Conservation (phyloP, 768 basidiomycete species). For the Lentinus brumalis region DNA sequence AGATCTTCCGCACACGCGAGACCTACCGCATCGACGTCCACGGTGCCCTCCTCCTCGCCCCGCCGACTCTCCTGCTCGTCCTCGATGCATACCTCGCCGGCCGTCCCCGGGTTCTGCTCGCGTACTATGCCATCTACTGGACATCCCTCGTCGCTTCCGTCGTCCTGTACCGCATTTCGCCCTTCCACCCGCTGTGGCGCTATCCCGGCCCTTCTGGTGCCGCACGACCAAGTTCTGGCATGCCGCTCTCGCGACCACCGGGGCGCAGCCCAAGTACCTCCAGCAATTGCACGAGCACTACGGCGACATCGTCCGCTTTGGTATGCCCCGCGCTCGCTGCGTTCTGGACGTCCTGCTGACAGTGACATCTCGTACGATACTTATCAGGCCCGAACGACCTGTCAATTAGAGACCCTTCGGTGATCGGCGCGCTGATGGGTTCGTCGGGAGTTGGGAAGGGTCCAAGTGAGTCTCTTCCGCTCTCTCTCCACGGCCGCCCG, state of each 20-base stretch:
- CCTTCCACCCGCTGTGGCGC: neutral
- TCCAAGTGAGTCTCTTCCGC: constrained; percentile 35
- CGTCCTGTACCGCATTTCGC: neutral
- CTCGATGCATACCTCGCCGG: neutral
- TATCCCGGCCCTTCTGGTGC: constrained; percentile 28
- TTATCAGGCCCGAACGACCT: constrained; percentile 53
- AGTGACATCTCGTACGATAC: neutral
- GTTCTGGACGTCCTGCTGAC: neutral
- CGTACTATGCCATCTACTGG: neutral
- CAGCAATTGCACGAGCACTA: constrained; percentile 39
- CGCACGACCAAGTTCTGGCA: constrained; percentile 34
- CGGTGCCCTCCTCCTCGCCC: neutral
- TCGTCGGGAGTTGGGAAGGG: constrained; percentile 45
- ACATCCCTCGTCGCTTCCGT: constrained; percentile 16
- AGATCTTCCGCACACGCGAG: neutral
- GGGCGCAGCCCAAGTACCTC: constrained; percentile 32
- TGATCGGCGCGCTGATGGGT: constrained; percentile 32
- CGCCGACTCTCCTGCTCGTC: neutral
- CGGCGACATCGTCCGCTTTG: constrained; percentile 41
- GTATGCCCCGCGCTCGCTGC: too few relatives aligned
- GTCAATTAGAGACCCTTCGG: constrained; percentile 37
- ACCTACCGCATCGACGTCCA: neutral
- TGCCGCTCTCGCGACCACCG: constrained; percentile 23
- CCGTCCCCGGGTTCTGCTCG: neutral
- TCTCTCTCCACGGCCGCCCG: constrained; percentile 27